Percentiles rank a stretch among this genome's conserved stretches.
Conservation (phyloP, 495 filamentous ascomycete genomes). For the Copromyces sp. region DNA sequence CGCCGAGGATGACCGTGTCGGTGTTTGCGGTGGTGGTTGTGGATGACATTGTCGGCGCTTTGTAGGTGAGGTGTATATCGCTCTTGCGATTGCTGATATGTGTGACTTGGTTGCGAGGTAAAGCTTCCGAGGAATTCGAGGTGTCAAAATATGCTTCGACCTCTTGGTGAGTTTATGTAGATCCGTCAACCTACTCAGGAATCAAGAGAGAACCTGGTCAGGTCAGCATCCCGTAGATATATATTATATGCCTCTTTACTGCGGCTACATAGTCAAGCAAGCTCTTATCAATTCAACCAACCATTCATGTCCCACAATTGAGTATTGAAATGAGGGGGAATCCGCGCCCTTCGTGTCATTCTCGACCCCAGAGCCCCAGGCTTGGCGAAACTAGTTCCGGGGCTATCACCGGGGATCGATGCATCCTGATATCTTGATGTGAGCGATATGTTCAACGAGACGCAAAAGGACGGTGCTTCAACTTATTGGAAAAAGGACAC, state of each 20-base stretch:
- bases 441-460: background rate
- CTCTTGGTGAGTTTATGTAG: background rate
- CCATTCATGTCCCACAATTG: background rate
- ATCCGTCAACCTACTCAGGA: background rate
- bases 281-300: background rate
- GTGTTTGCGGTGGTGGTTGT: conserved; percentile 7
- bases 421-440: background rate
- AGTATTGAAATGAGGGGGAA: background rate
- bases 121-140: background rate
- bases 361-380: background rate
- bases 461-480: too few species aligned
- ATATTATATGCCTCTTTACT: background rate
- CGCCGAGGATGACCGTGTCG: conserved; percentile 61
- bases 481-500: background rate
- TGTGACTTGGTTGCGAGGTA: background rate
- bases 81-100: background rate
- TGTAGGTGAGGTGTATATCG: background rate
- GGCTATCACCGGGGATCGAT: background rate
- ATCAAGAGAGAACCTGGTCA: background rate
- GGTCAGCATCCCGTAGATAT: background rate
- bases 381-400: background rate
- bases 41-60: background rate
- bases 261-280: background rate
- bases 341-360: background rate
- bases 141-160: background rate